Evolutionary conservation across 2,329 filamentous ascomycete genomes (phyloP), one percentile per base, ranked within the genome.

Genomic region (Trichoderma gracile): DNA sequence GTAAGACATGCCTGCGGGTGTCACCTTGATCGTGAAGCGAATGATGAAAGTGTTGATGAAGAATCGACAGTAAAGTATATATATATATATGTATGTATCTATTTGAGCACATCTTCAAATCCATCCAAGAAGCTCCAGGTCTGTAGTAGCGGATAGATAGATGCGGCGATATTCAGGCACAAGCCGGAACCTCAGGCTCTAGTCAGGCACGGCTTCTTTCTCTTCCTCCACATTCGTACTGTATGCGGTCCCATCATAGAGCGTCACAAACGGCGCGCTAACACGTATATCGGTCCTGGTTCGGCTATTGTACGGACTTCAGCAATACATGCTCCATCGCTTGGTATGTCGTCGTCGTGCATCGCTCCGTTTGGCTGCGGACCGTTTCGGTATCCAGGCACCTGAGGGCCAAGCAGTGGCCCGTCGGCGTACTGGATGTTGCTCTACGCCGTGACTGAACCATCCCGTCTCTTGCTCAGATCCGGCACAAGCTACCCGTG

Each of bases 131-230:
- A 54, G 30, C 30, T 54, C 30, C 30, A 17, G 15, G 4, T 6
- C 33, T 23, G 10, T n/a, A 17, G 30, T n/a, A 55, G 21, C 57
- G 46, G 38, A 45, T 43, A 52, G 23, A 17, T 43, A 52, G 23
- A 17, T 23, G 15, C 57, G 23, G 47, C 23, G 21, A 60, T 60
- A 33, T 17, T 33, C 42, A 38, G 46, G 46, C 57, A 50, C 21
- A 50, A n/a, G 21, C 53, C 19, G 21, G 14, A 7, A 33, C 5
- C 49, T 52, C 25, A 12, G 23, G 33, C 21, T 50, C 45, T 59
- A 59, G 56, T 59, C 56, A 59, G 56, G 56, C 25, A 59, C 56
- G n/a, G n/a, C n/a, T 40, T n/a, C 14, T 6, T 12, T 1, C 10
- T 10, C 10, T 12, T 10, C 33, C 33, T 38, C 33, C 33, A 38